phyloP scores from a whole-genome alignment of 257 asterid genomes.

The Solanum dulcamara region DNA sequence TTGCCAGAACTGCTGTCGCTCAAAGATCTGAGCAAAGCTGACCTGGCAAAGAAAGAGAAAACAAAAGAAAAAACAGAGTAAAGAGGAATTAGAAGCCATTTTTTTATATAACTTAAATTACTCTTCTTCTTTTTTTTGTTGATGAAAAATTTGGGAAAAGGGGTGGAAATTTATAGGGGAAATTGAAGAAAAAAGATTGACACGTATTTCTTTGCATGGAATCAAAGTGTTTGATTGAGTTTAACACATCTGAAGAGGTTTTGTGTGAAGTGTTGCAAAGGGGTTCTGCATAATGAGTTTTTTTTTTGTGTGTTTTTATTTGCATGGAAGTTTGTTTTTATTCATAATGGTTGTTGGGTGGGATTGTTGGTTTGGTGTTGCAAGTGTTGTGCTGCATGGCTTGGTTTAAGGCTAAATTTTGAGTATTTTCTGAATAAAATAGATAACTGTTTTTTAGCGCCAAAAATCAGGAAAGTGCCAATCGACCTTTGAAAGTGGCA shows the following conservation, averaged over 20 bases:
- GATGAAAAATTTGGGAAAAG: neutral
- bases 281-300: neutral
- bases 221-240: neutral
- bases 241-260: neutral
- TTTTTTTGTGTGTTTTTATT: neutral
- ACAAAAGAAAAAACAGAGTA: conserved; percentile 6
- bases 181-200: neutral
- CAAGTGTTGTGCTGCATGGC: neutral
- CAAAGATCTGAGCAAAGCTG: conserved; percentile 17
- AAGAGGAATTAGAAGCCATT: neutral
- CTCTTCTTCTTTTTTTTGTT: neutral
- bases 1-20: conserved; percentile 16
- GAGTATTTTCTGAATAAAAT: too few species aligned
- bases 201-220: conserved; percentile 1
- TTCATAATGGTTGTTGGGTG: neutral
- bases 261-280: neutral
- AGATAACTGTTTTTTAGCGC: too few species aligned
- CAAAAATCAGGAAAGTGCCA: too few species aligned
- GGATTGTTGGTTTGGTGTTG: neutral
- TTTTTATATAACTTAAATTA: neutral
- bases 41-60: conserved; percentile 11
- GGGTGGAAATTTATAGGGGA: neutral
- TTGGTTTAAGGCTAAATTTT: neutral
- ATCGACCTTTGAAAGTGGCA: too few species aligned
- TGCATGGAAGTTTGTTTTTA: neutral